Evolutionary conservation across 768 basidiomycete species (phyloP).

Genomic region (Suillus decipiens): DNA sequence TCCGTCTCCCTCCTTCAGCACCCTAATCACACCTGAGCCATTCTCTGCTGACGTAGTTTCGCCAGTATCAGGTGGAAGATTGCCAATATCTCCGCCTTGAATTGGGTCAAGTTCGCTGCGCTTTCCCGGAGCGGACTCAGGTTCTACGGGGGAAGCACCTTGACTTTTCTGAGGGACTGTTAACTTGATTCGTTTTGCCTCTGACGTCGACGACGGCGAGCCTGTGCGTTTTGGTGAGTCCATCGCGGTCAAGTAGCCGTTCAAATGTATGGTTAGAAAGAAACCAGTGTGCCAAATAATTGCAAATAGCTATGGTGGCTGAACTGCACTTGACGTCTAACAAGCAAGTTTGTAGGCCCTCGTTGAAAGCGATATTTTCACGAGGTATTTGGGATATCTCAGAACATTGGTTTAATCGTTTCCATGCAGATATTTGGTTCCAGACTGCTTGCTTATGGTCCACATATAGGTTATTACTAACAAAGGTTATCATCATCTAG

Average conservation of each 20-base stretch:
- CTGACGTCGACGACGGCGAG: constrained; percentile 54
- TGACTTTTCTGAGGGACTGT: constrained; percentile 56
- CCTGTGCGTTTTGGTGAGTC: constrained; percentile 68
- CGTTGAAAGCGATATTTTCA: background rate
- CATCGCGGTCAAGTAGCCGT: constrained; percentile 40
- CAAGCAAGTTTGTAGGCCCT: background rate
- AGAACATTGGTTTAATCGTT: background rate
- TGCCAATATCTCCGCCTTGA: constrained; percentile 75
- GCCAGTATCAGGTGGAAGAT: constrained; percentile 48
- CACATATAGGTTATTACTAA: background rate
- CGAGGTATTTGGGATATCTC: background rate
- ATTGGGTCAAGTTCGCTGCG: constrained; percentile 88
- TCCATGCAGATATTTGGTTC: background rate
- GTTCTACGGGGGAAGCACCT: constrained; percentile 76
- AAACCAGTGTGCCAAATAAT: background rate
- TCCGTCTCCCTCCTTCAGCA: constrained; percentile 56
- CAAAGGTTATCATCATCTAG: background rate
- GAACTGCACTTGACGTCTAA: background rate
- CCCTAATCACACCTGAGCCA: constrained; percentile 34
- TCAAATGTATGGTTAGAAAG: constrained; percentile 5
- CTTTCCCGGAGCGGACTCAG: constrained; percentile 79
- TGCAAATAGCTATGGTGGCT: background rate
- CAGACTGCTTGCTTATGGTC: background rate
- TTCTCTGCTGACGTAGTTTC: constrained; percentile 13
- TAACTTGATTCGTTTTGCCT: constrained; percentile 60